Percentiles rank a stretch among this genome's conserved stretches.
phyloP scores from a whole-genome alignment of 225 moss, liverwort and hornwort genomes.

The Marchantia paleacea region DNA sequence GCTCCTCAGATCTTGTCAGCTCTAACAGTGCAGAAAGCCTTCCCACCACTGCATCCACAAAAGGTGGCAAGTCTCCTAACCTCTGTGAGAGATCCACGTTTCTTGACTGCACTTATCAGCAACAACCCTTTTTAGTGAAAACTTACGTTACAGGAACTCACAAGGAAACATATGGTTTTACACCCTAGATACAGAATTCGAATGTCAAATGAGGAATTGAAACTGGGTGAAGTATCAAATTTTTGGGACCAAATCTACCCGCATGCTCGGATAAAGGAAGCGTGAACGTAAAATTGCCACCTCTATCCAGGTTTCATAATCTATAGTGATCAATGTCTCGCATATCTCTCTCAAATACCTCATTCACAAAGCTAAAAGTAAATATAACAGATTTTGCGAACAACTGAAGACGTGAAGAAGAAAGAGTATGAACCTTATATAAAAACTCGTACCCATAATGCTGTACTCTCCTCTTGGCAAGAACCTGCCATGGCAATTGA shows the following conservation, averaged over 20 bases:
- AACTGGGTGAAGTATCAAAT: no score
- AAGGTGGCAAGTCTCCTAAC: constrained; percentile 71
- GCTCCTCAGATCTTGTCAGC: constrained; percentile 49
- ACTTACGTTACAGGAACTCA: neutral
- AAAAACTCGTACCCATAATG: constrained; percentile 99
- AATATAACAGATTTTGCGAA: neutral
- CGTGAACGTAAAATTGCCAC: no score
- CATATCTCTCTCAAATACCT: no score
- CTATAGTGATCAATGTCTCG: no score
- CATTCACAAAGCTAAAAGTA: neutral
- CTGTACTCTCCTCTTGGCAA: constrained; percentile 96
- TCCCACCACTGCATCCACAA: constrained; percentile 53
- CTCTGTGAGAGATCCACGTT: constrained; percentile 80
- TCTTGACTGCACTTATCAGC: constrained; percentile 59
- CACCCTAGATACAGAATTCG: no score
- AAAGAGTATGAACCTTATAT: constrained; percentile 73
- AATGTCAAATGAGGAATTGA: no score
- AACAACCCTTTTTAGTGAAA: constrained; percentile 14
- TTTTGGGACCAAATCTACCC: no score
- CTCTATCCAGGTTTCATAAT: no score
- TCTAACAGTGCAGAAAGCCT: constrained; percentile 62
- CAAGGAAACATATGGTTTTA: neutral
- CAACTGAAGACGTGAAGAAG: constrained; percentile 1
- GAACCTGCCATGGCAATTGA: constrained; percentile 76
- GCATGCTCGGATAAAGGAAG: no score